Percentiles rank a stretch among this genome's conserved stretches.
phyloP scores from a whole-genome alignment of 2,329 filamentous ascomycete species.

The Fusarium drepaniforme region DNA sequence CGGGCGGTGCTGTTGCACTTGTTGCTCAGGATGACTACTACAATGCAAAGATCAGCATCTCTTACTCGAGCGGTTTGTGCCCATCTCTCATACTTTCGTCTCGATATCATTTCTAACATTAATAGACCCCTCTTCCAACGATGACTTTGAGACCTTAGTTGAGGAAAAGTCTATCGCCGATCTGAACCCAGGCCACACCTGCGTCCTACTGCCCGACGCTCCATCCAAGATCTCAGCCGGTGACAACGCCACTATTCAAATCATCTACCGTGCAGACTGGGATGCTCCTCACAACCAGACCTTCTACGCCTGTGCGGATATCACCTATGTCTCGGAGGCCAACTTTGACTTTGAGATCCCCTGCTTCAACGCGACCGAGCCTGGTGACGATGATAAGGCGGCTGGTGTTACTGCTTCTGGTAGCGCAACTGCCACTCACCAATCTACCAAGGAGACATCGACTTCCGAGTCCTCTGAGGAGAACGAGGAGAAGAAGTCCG shows the following conservation, averaged over 20 bases:
- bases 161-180: conserved; percentile 51
- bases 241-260: conserved; percentile 61
- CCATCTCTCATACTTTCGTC: not conserved
- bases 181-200: conserved; percentile 60
- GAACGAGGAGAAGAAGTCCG: not conserved
- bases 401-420: conserved; percentile 24
- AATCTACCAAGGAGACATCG: not conserved
- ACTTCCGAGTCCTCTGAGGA: conserved; percentile 18
- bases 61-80: conserved; percentile 60
- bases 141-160: conserved; percentile 56
- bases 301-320: conserved; percentile 64
- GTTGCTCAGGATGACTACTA: conserved; percentile 70
- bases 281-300: conserved; percentile 57
- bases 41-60: conserved; percentile 65
- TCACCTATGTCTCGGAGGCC: conserved; percentile 54
- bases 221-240: conserved; percentile 53
- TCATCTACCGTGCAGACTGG: conserved; percentile 61
- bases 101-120: not conserved
- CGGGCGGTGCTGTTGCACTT: conserved; percentile 66
- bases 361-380: conserved; percentile 60
- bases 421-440: conserved; percentile 29
- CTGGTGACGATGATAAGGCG: conserved; percentile 41
- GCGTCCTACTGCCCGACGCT: conserved; percentile 53
- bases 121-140: conserved; percentile 53
- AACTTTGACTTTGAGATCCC: conserved; percentile 50